phyloP scores from a whole-genome alignment of 805 yeast genomes.

The Candida hungchunana region DNA sequence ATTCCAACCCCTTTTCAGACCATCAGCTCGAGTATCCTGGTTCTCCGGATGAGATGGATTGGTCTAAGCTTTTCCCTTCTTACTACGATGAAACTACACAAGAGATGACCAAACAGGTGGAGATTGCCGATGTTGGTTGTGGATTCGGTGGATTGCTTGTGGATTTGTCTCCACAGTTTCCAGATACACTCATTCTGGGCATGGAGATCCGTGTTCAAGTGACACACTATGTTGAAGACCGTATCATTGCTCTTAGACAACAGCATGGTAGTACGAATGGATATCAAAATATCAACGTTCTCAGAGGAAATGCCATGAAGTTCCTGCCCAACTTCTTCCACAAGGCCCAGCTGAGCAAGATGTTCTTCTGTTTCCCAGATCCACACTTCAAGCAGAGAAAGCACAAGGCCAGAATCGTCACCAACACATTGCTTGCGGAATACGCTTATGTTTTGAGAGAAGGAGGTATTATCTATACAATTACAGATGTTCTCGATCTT shows the following conservation, averaged over 20 bases:
- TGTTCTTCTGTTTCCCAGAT: slow-evolving; percentile 99
- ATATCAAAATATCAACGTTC: slow-evolving; percentile 82
- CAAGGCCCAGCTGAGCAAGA: slow-evolving; percentile 77
- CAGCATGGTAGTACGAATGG: slow-evolving; percentile 32
- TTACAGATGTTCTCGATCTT: slow-evolving; percentile 90
- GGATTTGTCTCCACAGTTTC: slow-evolving; percentile 73
- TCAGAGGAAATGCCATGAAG: slow-evolving; percentile 97
- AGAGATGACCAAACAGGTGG: slow-evolving; percentile 51
- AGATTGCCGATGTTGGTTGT: slow-evolving; percentile 95
- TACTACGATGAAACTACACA: slow-evolving; percentile 40
- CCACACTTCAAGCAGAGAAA: slow-evolving; percentile 97
- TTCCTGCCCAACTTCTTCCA: slow-evolving; percentile 90
- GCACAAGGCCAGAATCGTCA: slow-evolving; percentile 94
- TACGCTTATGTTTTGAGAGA: slow-evolving; percentile 86
- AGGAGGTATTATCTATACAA: slow-evolving; percentile 88
- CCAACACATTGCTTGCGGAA: slow-evolving; percentile 83
- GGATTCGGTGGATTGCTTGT: slow-evolving; percentile 93
- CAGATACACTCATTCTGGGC: slow-evolving; percentile 74
- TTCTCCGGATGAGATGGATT: slow-evolving; percentile 80
- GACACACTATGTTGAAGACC: slow-evolving; percentile 93
- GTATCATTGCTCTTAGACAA: slow-evolving; percentile 81
- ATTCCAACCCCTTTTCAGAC: slow-evolving; percentile 95
- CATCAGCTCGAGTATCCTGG: slow-evolving; percentile 86
- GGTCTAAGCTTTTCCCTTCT: slow-evolving; percentile 74
- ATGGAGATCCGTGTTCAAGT: slow-evolving; percentile 99